Percentiles rank a stretch among this genome's conserved stretches.
Evolutionary conservation across 2,329 filamentous ascomycete genomes (phyloP).

Genomic region (Hyphodiscus sp.): DNA sequence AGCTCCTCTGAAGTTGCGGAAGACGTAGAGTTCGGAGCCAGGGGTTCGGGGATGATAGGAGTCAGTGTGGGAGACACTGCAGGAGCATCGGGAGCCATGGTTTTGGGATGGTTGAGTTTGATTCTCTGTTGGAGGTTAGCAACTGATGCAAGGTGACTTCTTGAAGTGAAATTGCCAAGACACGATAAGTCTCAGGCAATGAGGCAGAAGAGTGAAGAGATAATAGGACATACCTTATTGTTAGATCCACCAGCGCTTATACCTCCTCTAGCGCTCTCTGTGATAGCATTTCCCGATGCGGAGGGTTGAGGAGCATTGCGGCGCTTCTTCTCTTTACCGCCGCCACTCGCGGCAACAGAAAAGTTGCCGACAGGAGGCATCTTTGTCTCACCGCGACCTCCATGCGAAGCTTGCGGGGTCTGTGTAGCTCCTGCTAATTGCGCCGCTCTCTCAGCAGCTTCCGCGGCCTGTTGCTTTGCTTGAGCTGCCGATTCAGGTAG

Average conservation of each 20-base stretch:
- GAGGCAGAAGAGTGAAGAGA: too few relatives aligned
- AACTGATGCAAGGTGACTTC: slow-evolving; percentile 2
- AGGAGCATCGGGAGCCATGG: slow-evolving; percentile 25
- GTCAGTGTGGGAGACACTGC: slow-evolving; percentile 76
- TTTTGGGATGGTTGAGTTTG: slow-evolving; percentile 60
- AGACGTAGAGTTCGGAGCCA: slow-evolving; percentile 67
- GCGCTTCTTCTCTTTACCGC: slow-evolving; percentile 87
- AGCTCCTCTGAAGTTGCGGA: slow-evolving; percentile 81
- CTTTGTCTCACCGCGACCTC: slow-evolving; percentile 49
- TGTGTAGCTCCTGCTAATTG: slow-evolving; percentile 30
- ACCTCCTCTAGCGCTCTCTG: slow-evolving; percentile 21
- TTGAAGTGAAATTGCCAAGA: background rate
- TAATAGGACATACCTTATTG: slow-evolving; percentile 42
- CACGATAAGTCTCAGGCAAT: too few relatives aligned
- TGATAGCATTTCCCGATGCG: background rate
- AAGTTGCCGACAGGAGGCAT: slow-evolving; percentile 96
- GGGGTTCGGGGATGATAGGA: slow-evolving; percentile 79
- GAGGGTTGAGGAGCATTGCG: slow-evolving; percentile 38
- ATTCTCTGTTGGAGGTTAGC: slow-evolving; percentile 42
- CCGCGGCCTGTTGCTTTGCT: slow-evolving; percentile 51
- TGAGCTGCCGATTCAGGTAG: slow-evolving; percentile 81
- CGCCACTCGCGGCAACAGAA: slow-evolving; percentile 71
- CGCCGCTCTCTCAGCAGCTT: slow-evolving; percentile 61
- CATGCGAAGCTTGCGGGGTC: slow-evolving; percentile 46
- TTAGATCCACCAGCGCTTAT: slow-evolving; percentile 29